These are phyloP conservation scores for Monoraphidium neglectum DNA, from an alignment of 139 green algal species.

Conservation along the genomic window DNA sequence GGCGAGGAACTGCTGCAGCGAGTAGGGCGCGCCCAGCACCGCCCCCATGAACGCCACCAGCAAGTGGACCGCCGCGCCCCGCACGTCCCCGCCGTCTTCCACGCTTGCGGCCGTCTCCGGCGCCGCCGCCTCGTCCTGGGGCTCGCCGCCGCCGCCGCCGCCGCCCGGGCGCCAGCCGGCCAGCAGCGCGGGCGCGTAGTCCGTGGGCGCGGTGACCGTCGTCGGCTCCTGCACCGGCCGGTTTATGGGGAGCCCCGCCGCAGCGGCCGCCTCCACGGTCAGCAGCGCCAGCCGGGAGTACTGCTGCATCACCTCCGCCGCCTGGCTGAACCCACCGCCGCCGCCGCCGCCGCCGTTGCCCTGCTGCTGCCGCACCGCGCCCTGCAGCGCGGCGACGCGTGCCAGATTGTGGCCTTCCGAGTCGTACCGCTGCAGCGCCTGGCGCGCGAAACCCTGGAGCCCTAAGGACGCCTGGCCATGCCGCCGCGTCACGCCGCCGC, in stretches of 20 bases:
- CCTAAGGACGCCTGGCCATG: conserved; percentile 29
- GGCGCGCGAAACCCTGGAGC: conserved; percentile 51
- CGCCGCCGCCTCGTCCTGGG: background rate
- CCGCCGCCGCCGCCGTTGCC: conserved; percentile 5
- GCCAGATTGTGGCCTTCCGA: conserved; percentile 38
- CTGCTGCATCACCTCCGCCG: conserved; percentile 60
- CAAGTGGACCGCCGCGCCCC: conserved; percentile 52
- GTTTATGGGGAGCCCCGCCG: conserved; percentile 30
- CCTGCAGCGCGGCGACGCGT: conserved; percentile 37
- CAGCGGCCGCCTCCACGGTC: conserved; percentile 55
- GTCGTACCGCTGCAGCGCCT: conserved; percentile 50
- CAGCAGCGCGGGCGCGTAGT: conserved; percentile 33
- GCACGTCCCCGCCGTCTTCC: conserved; percentile 8
- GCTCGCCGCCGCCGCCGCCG: background rate
- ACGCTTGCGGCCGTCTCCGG: no score
- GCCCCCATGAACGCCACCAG: conserved; percentile 72
- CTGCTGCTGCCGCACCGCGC: background rate
- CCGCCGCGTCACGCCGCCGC: conserved; percentile 2
- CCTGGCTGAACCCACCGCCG: conserved; percentile 11
- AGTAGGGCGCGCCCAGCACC: conserved; percentile 40
- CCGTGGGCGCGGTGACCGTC: conserved; percentile 8
- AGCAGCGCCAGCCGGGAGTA: conserved; percentile 73
- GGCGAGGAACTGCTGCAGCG: conserved; percentile 49
- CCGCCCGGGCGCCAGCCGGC: no score
- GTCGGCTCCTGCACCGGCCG: conserved; percentile 21